phyloP scores from a whole-genome alignment of 2,329 filamentous ascomycete species.

The Macrophomina tecta region DNA sequence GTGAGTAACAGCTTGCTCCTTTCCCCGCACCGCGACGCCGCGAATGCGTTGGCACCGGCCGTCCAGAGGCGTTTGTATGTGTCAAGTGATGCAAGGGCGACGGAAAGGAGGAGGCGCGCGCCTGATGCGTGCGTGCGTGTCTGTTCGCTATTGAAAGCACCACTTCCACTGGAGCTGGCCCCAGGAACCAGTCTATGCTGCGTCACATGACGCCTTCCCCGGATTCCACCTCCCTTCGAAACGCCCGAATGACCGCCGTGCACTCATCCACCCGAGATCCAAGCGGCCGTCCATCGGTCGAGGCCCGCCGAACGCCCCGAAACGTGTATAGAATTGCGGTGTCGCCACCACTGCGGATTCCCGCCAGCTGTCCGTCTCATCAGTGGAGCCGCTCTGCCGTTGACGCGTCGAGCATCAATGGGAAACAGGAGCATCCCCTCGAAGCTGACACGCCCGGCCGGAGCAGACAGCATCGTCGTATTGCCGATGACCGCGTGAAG shows the following conservation, averaged over 20 bases:
- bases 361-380: constrained; percentile 1
- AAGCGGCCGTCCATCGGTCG: constrained; percentile 6
- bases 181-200: neutral
- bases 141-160: constrained; percentile 22
- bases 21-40: constrained; percentile 13
- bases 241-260: constrained; percentile 1
- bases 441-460: neutral
- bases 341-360: neutral
- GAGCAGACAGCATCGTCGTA: neutral
- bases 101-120: constrained; percentile 13
- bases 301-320: neutral
- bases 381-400: constrained; percentile 15
- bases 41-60: constrained; percentile 3
- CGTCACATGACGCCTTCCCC: constrained; percentile 26
- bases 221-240: constrained; percentile 2
- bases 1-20: constrained; percentile 18
- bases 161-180: neutral
- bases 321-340: neutral
- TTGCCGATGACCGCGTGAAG: neutral
- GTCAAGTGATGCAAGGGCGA: constrained; percentile 25
- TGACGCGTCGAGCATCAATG: neutral
- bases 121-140: constrained; percentile 17
- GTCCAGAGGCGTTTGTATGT: constrained; percentile 19
- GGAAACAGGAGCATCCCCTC: neutral
- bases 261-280: constrained; percentile 1